Evolutionary conservation across 495 filamentous ascomycete genomes (phyloP).

Genomic region (Emericellopsis terricola): DNA sequence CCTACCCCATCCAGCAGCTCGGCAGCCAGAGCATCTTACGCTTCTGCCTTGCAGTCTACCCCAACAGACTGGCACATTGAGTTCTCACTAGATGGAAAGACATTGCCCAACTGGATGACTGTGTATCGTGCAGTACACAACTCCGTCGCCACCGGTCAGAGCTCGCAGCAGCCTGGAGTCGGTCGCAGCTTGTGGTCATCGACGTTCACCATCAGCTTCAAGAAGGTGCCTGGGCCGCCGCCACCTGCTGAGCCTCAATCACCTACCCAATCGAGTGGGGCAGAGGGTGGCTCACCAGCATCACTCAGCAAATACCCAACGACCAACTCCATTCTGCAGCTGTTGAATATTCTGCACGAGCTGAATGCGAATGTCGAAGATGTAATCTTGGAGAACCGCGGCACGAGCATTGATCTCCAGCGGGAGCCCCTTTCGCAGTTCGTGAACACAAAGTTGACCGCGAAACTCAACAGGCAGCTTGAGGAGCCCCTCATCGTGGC

Average conservation of each 20-base stretch:
- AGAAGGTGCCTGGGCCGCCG: conserved; percentile 71
- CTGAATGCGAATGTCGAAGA: conserved; percentile 92
- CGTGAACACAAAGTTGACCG: conserved; percentile 96
- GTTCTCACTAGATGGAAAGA: conserved; percentile 74
- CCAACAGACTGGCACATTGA: conserved; percentile 98
- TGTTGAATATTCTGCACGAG: conserved; percentile 83
- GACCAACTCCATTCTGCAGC: conserved; percentile 70
- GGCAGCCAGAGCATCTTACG: conserved; percentile 55
- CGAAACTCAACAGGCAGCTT: conserved; percentile 93
- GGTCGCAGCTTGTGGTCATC: conserved; percentile 69
- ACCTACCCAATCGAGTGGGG: no score
- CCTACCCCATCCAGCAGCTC: conserved; percentile 30
- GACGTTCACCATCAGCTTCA: conserved; percentile 83
- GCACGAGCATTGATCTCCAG: conserved; percentile 23
- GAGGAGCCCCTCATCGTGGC: conserved; percentile 98
- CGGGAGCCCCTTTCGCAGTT: conserved; percentile 79
- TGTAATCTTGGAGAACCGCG: conserved; percentile 77
- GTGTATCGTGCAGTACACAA: conserved; percentile 90
- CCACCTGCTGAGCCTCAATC: conserved; percentile 32
- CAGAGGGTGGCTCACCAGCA: conserved; percentile 45
- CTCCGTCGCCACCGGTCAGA: conserved; percentile 43
- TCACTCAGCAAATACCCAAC: conserved; percentile 74
- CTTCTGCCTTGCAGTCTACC: conserved; percentile 55
- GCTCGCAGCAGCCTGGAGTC: conserved; percentile 30
- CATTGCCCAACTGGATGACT: conserved; percentile 79